These are phyloP conservation scores for Cladophialophora chaetospira DNA, from an alignment of 2,329 filamentous ascomycete species.

Conservation along the genomic window DNA sequence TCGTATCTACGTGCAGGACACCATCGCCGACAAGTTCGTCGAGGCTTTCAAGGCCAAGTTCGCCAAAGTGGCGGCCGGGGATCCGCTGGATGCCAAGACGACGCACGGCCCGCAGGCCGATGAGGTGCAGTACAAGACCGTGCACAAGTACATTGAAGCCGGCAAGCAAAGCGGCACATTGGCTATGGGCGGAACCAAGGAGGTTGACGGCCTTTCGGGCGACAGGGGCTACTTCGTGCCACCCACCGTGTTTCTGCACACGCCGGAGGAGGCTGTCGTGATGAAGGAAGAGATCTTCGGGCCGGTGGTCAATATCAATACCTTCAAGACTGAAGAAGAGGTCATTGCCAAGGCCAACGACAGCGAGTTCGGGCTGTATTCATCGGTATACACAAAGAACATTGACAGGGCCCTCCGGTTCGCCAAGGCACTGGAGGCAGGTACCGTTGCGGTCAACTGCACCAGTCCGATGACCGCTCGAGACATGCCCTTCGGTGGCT, in stretches of 20 bases:
- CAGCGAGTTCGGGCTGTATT: constrained; percentile 45
- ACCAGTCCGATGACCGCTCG: constrained; percentile 39
- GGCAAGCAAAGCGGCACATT: constrained; percentile 45
- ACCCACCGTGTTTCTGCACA: constrained; percentile 42
- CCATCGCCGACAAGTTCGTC: constrained; percentile 32
- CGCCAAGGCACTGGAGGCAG: constrained; percentile 30
- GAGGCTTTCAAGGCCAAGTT: constrained; percentile 40
- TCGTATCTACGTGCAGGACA: constrained; percentile 30
- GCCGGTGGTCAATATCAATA: constrained; percentile 58
- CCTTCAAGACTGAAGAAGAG: constrained; percentile 47
- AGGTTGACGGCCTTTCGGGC: constrained; percentile 28
- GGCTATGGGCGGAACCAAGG: constrained; percentile 41
- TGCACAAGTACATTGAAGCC: constrained; percentile 46
- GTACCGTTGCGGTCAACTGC: constrained; percentile 47
- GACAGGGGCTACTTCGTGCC: constrained; percentile 42
- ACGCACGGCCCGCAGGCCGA: constrained; percentile 50
- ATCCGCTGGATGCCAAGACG: constrained; percentile 44
- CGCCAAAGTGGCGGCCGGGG: constrained; percentile 40
- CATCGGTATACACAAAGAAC: constrained; percentile 53
- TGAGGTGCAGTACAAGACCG: constrained; percentile 46
- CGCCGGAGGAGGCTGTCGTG: constrained; percentile 40
- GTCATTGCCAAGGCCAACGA: constrained; percentile 44
- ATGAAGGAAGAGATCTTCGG: constrained; percentile 49
- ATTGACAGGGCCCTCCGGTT: constrained; percentile 32
- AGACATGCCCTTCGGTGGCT: constrained; percentile 66